phyloP scores from a whole-genome alignment of 2,329 filamentous ascomycete species.

The Penicillium olsonii region DNA sequence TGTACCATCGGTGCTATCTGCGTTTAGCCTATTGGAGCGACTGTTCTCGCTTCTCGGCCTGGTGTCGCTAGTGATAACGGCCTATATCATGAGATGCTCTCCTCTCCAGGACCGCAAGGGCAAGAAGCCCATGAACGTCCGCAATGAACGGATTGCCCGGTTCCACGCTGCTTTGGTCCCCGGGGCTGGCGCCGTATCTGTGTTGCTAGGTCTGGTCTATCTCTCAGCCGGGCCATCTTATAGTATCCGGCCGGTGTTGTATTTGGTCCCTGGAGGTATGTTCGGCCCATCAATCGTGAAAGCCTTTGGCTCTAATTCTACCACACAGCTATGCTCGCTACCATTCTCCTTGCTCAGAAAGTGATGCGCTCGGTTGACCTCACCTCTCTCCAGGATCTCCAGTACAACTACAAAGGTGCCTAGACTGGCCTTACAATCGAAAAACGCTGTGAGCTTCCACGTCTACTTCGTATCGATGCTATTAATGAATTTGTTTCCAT shows the following conservation, averaged over 20 bases:
- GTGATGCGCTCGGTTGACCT: constrained; percentile 44
- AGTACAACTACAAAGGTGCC: constrained; percentile 46
- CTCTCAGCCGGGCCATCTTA: constrained; percentile 20
- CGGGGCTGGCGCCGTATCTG: constrained; percentile 32
- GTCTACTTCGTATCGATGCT: too few relatives aligned
- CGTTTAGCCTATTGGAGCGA: constrained; percentile 21
- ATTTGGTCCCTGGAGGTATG: constrained; percentile 43
- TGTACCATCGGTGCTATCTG: constrained; percentile 33
- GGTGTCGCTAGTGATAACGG: constrained; percentile 39
- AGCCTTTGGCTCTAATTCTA: constrained; percentile 23
- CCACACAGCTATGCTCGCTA: constrained; percentile 35
- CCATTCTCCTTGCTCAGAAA: constrained; percentile 33
- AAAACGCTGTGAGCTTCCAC: too few relatives aligned
- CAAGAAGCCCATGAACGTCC: constrained; percentile 27
- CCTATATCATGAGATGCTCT: constrained; percentile 38
- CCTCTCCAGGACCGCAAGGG: constrained; percentile 33
- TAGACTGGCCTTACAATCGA: too few relatives aligned
- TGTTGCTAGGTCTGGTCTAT: constrained; percentile 32
- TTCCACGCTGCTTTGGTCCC: constrained; percentile 27
- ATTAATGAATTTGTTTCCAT: too few relatives aligned
- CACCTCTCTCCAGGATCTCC: constrained; percentile 38
- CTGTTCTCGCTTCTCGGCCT: constrained; percentile 35
- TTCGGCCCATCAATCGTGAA: constrained; percentile 2
- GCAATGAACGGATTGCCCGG: constrained; percentile 20
- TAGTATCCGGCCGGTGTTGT: constrained; percentile 29